Conservation (phyloP, 768 basidiomycete species). For the Tylopilus felleus region DNA sequence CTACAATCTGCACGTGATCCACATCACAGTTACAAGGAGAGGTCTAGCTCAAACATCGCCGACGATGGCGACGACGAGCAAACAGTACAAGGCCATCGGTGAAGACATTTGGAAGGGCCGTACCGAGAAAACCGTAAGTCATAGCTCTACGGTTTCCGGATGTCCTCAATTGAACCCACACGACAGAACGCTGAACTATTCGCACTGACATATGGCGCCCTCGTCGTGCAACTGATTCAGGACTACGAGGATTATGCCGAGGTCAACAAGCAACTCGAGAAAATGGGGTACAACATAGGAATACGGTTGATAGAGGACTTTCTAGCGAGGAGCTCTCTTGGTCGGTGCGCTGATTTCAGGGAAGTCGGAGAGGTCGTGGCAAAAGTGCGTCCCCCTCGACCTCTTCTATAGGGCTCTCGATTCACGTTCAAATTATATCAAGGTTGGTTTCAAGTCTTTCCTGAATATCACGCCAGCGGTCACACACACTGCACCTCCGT, state of each 20-base stretch:
- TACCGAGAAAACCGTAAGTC: slow-evolving; percentile 89
- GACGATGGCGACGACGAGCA: slow-evolving; percentile 68
- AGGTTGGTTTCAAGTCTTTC: slow-evolving; percentile 99
- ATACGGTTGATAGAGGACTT: slow-evolving; percentile 96
- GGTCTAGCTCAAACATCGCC: slow-evolving; percentile 3
- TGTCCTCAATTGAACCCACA: slow-evolving; percentile 7
- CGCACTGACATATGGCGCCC: slow-evolving; percentile 93
- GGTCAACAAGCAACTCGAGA: slow-evolving; percentile 95
- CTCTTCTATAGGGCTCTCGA: neutral
- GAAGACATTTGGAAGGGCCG: slow-evolving; percentile 96
- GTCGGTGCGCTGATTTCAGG: slow-evolving; percentile 88
- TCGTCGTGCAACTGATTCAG: slow-evolving; percentile 97
- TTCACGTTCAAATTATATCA: neutral
- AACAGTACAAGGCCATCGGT: slow-evolving; percentile 83
- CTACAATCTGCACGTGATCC: slow-evolving; percentile 23
- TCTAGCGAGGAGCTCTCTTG: slow-evolving; percentile 85
- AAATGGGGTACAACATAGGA: slow-evolving; percentile 99
- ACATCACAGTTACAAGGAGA: slow-evolving; percentile 1
- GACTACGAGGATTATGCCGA: slow-evolving; percentile 98
- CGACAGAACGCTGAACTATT: slow-evolving; percentile 94
- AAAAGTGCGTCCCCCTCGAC: slow-evolving; percentile 54
- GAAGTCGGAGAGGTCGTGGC: slow-evolving; percentile 95
- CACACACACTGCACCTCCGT: slow-evolving; percentile 58
- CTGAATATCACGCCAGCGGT: slow-evolving; percentile 87
- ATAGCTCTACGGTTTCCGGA: slow-evolving; percentile 2